Evolutionary conservation across 805 yeast species (phyloP), one percentile per base, ranked within the genome.

Genomic region (Millerozyma acaciae): DNA sequence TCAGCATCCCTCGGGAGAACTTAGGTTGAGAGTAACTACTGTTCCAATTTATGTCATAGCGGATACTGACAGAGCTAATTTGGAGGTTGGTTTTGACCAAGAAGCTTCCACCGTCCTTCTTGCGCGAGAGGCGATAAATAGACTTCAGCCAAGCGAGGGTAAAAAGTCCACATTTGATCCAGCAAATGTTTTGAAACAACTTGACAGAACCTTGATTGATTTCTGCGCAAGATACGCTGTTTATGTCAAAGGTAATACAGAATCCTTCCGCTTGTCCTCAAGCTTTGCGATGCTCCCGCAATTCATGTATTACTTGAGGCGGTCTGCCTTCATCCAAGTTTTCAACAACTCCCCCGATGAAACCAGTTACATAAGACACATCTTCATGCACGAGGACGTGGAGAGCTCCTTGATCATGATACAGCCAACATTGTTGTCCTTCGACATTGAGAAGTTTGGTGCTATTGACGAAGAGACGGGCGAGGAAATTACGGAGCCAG

Each of bases 321-420:
- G 87, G 45, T 78, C 84, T 1, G 78, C 71, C 33, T 77, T 80
- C 47, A 64, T 80, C 22, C 79, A 76, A 45, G 77, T 80, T 13
- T 80, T 80, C 59, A 78, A 78, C 48, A 76, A 75, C 44, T 79
- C 85, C 1, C 87, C 87, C 0, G 87, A 80, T 57, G 87, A 80
- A 53, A 78, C 87, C 5, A 68, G 78, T 12, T 80, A 70, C 50
- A 70, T 76, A 39, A 69, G 84, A 48, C 85, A 79, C 46, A 65
- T 75, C 21, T 73, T 79, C 50, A 57, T 76, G 50, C 73, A 73
- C 25, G 86, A 79, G 53, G 84, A 80, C 45, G 68, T 75, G 13
- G 62, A 65, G 21, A 78, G 78, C 43, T 68, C 84, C 1, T 60
- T 79, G 43, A 68, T 75, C 23, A 80, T 80, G 84, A 76, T 80